Evolutionary conservation across 179 eudicot species (phyloP).

Genomic region (Pouteria campechiana): DNA sequence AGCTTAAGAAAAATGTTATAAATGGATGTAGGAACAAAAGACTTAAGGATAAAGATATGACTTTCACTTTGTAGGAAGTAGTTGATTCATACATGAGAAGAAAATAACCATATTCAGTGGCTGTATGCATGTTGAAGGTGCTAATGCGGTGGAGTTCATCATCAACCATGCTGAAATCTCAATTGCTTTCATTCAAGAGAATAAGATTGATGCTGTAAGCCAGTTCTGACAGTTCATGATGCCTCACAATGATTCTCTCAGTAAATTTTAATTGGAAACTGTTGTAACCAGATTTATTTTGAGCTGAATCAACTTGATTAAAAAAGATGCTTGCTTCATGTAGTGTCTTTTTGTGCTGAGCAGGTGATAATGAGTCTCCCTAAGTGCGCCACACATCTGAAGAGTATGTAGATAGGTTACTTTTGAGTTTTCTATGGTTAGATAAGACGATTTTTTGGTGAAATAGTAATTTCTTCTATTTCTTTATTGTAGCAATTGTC

Average conservation of each 20-base stretch:
- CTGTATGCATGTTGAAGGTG: slow-evolving; percentile 51
- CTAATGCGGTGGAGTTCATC: slow-evolving; percentile 89
- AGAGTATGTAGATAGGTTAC: slow-evolving; percentile 40
- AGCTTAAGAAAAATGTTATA: too few species aligned
- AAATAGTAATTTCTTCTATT: not conserved
- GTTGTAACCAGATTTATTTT: too few species aligned
- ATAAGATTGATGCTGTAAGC: slow-evolving; percentile 62
- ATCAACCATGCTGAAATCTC: slow-evolving; percentile 90
- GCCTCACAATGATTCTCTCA: too few species aligned
- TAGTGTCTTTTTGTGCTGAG: too few species aligned
- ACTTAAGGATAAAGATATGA: too few species aligned
- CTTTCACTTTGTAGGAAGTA: too few species aligned
- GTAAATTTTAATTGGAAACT: too few species aligned
- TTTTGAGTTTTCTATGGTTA: not conserved
- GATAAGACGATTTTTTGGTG: not conserved
- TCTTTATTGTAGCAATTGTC: slow-evolving; percentile 54
- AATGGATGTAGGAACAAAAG: too few species aligned
- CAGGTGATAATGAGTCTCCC: slow-evolving; percentile 74
- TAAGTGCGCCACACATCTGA: slow-evolving; percentile 40
- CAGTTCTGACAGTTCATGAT: not conserved
- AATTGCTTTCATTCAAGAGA: slow-evolving; percentile 78
- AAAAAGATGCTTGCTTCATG: too few species aligned
- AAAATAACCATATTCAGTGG: too few species aligned
- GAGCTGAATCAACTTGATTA: too few species aligned
- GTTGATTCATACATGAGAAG: too few species aligned